Evolutionary conservation across 345 rosid genomes (phyloP).

Genomic region (Ceriops decandra): DNA sequence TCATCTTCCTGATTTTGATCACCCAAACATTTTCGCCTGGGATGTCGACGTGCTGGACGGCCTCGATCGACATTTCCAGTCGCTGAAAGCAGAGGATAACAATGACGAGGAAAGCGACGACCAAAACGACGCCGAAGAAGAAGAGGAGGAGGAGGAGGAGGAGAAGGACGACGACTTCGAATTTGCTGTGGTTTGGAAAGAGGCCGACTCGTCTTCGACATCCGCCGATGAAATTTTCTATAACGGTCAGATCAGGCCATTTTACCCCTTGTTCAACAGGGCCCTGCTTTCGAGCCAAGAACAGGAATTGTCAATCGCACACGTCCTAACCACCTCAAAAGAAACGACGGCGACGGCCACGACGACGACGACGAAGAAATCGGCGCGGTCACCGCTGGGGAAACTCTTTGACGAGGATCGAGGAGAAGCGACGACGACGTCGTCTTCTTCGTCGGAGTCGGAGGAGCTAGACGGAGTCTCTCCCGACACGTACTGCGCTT

Average conservation of each 20-base stretch:
- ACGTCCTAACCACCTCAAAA: background rate
- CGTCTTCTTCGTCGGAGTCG: conserved; percentile 50
- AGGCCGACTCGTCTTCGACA: conserved; percentile 18
- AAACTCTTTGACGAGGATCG: conserved; percentile 52
- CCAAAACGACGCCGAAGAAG: background rate
- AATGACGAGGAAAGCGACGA: background rate
- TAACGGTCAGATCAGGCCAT: conserved; percentile 51
- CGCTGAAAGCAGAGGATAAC: background rate
- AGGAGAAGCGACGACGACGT: conserved; percentile 36
- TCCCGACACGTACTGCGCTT: conserved; percentile 60
- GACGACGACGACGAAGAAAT: background rate
- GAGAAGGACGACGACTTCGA: conserved; percentile 31
- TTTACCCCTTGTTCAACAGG: conserved; percentile 37
- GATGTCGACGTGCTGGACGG: background rate
- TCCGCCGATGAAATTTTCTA: conserved; percentile 39
- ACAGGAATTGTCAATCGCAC: background rate
- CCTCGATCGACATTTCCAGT: background rate
- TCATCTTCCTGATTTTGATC: background rate
- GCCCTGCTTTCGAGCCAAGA: conserved; percentile 3
- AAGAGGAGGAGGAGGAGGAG: background rate
- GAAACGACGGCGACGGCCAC: background rate
- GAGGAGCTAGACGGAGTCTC: conserved; percentile 50
- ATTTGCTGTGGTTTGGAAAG: conserved; percentile 28
- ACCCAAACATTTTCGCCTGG: background rate
- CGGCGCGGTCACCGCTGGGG: conserved; percentile 40